Evolutionary conservation across 2,329 filamentous ascomycete genomes (phyloP).

Genomic region (Talaromyces pinophilus): DNA sequence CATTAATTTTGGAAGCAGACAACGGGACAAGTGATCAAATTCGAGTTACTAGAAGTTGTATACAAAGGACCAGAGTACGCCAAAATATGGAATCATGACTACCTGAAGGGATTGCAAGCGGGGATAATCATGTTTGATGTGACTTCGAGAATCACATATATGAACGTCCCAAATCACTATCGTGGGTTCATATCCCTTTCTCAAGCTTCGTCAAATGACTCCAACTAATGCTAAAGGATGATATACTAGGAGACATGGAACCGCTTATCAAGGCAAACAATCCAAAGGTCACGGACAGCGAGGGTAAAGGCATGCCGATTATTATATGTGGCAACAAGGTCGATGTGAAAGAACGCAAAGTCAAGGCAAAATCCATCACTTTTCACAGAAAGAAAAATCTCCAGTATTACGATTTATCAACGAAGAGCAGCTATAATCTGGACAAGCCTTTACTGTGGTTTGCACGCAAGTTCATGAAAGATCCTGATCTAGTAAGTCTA

Average conservation of each 20-base stretch:
- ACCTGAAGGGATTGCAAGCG: not conserved
- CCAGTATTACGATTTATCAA: not conserved
- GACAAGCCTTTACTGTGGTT: not conserved
- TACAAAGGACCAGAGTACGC: not conserved
- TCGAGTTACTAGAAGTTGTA: not conserved
- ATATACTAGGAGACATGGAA: not conserved
- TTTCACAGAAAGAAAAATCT: not conserved
- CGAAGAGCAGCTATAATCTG: not conserved
- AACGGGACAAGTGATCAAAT: not conserved
- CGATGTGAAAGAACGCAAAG: not conserved
- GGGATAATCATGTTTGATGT: not conserved
- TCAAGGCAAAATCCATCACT: not conserved
- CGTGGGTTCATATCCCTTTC: not conserved
- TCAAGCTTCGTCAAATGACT: too few species aligned
- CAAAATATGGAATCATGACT: not conserved
- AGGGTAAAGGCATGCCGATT: not conserved
- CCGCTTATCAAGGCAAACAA: not conserved
- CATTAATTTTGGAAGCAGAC: not conserved
- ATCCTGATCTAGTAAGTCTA: not conserved
- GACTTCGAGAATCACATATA: not conserved
- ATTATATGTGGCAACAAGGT: not conserved
- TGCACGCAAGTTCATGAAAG: not conserved
- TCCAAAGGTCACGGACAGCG: not conserved
- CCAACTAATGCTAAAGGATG: not conserved
- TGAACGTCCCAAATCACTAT: not conserved